A percentile compares a stretch with the other conserved stretches of the same genome.
Evolutionary conservation across 1,284 basidiomycete genomes (phyloP).

Genomic region (Irpex sp.): DNA sequence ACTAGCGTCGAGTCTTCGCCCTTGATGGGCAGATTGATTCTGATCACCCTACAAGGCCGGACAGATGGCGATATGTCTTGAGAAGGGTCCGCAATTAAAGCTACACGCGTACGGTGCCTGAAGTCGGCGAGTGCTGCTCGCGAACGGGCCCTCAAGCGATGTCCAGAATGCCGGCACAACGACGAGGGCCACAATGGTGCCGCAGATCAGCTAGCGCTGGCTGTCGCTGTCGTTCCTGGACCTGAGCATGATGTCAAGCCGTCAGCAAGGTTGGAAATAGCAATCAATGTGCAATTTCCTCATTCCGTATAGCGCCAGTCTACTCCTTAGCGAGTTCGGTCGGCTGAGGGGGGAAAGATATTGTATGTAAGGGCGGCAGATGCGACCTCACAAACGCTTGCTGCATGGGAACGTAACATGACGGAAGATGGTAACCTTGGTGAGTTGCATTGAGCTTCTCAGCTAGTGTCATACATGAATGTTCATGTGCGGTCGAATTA

Average conservation of each 20-base stretch:
- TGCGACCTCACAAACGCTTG: background rate
- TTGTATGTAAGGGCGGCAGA: background rate
- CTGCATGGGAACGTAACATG: background rate
- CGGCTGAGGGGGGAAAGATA: background rate
- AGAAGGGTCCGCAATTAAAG: background rate
- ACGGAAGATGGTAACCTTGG: background rate
- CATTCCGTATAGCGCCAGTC: background rate
- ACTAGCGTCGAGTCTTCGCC: slow-evolving; percentile 1
- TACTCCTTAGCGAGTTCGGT: background rate
- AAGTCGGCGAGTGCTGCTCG: background rate
- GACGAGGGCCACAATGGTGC: background rate
- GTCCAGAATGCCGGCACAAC: background rate
- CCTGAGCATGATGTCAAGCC: background rate
- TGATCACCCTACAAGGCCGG: background rate
- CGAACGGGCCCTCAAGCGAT: background rate
- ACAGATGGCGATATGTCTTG: no score
- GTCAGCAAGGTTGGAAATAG: background rate
- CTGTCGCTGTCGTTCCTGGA: background rate
- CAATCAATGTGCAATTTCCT: background rate
- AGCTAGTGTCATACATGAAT: background rate
- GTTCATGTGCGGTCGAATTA: background rate
- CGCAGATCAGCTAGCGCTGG: background rate
- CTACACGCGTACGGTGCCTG: background rate
- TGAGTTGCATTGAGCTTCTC: background rate
- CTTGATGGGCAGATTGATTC: slow-evolving; percentile 7